Percentiles rank a stretch among this genome's conserved stretches.
Evolutionary conservation across 2,329 filamentous ascomycete species (phyloP).

Genomic region (Polychaeton citri): DNA sequence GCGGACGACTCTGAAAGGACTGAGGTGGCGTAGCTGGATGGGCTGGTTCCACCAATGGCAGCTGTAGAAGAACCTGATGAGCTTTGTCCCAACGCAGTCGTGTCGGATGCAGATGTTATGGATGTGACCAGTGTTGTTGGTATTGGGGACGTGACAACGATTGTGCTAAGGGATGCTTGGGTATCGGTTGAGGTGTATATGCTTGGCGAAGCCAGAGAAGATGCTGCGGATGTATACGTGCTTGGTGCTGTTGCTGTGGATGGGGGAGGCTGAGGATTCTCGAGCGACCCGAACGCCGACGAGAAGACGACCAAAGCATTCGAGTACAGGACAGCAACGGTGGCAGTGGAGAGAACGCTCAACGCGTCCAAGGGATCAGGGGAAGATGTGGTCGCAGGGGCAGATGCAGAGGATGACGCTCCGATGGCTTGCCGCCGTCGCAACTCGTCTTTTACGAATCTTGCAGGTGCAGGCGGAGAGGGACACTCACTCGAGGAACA

Average conservation of each 20-base stretch:
- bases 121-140: background rate
- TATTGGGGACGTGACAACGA: too few species aligned
- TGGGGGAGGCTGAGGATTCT: background rate
- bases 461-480: background rate
- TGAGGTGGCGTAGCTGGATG: constrained; percentile 1
- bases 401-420: background rate
- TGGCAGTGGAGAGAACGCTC: too few species aligned
- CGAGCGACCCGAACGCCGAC: background rate
- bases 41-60: background rate
- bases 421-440: background rate
- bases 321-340: background rate
- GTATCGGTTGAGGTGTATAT: background rate
- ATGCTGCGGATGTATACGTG: background rate
- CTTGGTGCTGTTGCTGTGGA: background rate
- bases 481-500: background rate
- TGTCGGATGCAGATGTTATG: background rate
- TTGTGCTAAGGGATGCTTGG: too few species aligned
- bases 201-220: background rate
- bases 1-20: background rate
- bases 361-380: too few species aligned
- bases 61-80: constrained; percentile 1
- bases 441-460: background rate
- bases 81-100: background rate
- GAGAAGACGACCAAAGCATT: background rate
- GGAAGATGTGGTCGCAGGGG: background rate